Evolutionary conservation across 768 basidiomycete genomes (phyloP).

Genomic region (Inosperma sp.): DNA sequence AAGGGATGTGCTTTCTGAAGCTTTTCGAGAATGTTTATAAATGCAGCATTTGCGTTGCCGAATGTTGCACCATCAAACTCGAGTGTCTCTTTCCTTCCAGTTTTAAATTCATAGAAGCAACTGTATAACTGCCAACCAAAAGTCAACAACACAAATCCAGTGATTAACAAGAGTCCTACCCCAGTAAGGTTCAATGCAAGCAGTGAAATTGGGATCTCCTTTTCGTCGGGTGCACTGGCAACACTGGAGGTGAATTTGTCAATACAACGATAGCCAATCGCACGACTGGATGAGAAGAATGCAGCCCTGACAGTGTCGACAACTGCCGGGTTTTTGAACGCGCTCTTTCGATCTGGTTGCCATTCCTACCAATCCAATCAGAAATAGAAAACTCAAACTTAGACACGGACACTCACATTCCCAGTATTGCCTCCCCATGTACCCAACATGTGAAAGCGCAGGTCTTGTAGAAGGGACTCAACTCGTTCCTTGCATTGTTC

Average conservation of each 20-base stretch:
- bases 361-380: constrained; percentile 3
- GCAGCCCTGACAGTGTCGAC: not conserved
- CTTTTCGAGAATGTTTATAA: constrained; percentile 3
- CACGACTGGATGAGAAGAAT: not conserved
- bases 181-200: not conserved
- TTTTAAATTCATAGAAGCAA: constrained; percentile 1
- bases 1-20: not conserved
- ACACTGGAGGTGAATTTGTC: constrained; percentile 1
- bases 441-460: not conserved
- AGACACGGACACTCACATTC: not conserved
- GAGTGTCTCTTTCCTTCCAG: not conserved
- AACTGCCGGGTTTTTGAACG: constrained; percentile 3
- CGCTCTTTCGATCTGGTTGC: not conserved
- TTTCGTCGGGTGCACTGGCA: not conserved
- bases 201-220: constrained; percentile 2
- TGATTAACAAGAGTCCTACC: not conserved
- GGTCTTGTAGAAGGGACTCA: constrained; percentile 2
- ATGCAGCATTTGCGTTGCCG: not conserved
- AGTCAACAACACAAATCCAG: not conserved
- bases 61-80: constrained; percentile 1
- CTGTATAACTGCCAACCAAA: constrained; percentile 1
- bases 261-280: not conserved
- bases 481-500: not conserved
- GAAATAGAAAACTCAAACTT: not conserved
- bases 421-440: not conserved